Percentiles rank a stretch among this genome's conserved stretches.
Conservation (phyloP, 352 stramenopile species). For the Phytophthora pseudosyringae region DNA sequence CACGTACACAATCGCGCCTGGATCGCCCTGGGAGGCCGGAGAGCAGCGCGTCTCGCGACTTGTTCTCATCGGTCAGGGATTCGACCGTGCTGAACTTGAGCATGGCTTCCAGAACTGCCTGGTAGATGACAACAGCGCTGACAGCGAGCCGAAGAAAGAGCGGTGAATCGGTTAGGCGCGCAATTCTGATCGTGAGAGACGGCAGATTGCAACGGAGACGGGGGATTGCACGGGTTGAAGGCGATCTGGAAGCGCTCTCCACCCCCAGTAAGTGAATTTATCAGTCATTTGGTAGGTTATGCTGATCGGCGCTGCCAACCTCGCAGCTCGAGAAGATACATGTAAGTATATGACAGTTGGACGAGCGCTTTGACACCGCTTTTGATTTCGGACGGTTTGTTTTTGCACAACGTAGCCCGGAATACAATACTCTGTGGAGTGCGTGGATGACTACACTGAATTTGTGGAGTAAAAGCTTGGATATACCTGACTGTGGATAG, state of each 20-base stretch:
- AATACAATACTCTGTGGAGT: too few species aligned
- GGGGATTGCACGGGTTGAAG: neutral
- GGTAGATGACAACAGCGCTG: constrained; percentile 6
- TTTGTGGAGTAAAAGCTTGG: too few species aligned
- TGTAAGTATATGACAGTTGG: neutral
- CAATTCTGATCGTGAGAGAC: constrained; percentile 15
- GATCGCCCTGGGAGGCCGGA: constrained; percentile 35
- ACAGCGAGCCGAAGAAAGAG: constrained; percentile 44
- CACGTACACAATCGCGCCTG: constrained; percentile 77
- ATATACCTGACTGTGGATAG: too few species aligned
- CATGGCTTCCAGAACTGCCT: constrained; percentile 55
- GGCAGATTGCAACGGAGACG: neutral
- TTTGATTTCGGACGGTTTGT: too few species aligned
- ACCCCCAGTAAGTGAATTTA: constrained; percentile 23
- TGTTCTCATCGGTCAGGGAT: constrained; percentile 70
- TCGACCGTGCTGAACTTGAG: constrained; percentile 53
- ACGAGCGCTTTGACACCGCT: too few species aligned
- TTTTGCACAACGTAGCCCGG: too few species aligned
- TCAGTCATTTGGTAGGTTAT: neutral
- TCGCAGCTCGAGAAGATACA: constrained; percentile 1
- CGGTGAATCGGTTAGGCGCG: constrained; percentile 16
- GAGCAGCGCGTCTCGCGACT: constrained; percentile 56
- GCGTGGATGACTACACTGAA: too few species aligned
- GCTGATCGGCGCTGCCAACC: neutral
- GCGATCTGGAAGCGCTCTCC: neutral